phyloP scores from a whole-genome alignment of 1,139 yeast genomes.

The Zygoascus sp. region DNA sequence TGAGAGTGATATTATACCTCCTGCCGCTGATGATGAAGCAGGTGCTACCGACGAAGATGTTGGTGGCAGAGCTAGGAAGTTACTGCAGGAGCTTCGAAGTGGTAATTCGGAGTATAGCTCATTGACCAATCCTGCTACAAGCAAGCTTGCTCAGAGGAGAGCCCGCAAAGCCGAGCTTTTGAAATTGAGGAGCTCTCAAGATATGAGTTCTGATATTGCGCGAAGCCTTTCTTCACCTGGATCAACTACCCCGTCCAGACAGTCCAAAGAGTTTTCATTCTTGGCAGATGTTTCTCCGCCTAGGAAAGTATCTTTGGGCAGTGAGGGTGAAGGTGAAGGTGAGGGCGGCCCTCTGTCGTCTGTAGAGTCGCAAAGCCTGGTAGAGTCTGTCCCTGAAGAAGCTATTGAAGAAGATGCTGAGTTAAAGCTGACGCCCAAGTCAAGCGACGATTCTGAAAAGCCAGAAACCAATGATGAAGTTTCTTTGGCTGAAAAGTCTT shows the following conservation, averaged over 20 bases:
- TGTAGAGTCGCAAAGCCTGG: background rate
- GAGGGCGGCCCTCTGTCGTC: background rate
- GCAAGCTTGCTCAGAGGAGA: conserved; percentile 27
- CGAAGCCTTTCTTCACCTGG: conserved; percentile 4
- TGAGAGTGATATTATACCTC: background rate
- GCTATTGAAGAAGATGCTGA: background rate
- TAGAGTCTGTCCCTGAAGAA: background rate
- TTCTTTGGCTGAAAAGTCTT: background rate
- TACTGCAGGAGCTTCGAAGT: conserved; percentile 54
- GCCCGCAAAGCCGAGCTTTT: conserved; percentile 28
- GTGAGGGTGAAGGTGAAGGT: background rate
- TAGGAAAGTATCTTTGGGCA: background rate
- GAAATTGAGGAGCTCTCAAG: conserved; percentile 17
- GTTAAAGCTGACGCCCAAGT: background rate
- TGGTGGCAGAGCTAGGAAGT: conserved; percentile 56
- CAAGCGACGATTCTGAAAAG: background rate
- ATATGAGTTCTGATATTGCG: background rate
- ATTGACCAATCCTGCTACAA: conserved; percentile 12
- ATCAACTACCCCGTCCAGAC: background rate
- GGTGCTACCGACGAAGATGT: conserved; percentile 42
- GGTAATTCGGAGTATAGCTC: conserved; percentile 23
- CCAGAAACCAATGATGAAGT: background rate
- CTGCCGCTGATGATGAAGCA: conserved; percentile 32
- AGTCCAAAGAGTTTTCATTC: conserved; percentile 1
- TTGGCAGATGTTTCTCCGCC: background rate